These are phyloP conservation scores for Miamiensis avidus DNA, from an alignment of 169 alveolate genomes.

Conservation along the genomic window DNA sequence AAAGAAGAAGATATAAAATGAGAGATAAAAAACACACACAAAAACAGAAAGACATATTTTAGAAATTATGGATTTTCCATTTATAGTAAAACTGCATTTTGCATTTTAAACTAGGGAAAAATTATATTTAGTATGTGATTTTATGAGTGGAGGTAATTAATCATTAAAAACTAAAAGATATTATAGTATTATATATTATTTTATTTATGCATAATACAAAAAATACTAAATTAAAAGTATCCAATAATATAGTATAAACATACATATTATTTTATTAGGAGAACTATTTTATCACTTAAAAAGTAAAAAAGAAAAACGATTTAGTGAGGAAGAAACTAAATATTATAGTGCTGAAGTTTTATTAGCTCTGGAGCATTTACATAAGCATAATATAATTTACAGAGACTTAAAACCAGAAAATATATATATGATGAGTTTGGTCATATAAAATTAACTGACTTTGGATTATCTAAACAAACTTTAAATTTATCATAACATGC, in stretches of 20 bases:
- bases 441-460: constrained; percentile 76
- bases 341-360: constrained; percentile 68
- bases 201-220: too few species aligned
- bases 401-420: constrained; percentile 85
- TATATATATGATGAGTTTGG: constrained; percentile 63
- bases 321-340: constrained; percentile 68
- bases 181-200: too few species aligned
- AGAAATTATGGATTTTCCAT: constrained; percentile 62
- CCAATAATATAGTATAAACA: neutral
- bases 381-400: constrained; percentile 69
- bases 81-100: constrained; percentile 74
- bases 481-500: constrained; percentile 47
- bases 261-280: constrained; percentile 9
- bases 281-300: constrained; percentile 62
- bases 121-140: constrained; percentile 76
- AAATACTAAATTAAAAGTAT: too few species aligned
- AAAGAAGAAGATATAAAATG: constrained; percentile 39
- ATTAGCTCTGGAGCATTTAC: constrained; percentile 77
- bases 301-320: neutral
- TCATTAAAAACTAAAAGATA: too few species aligned
- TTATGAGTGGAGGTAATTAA: constrained; percentile 67
- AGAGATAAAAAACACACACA: constrained; percentile 39
- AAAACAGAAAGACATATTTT: constrained; percentile 77
- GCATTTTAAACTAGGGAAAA: constrained; percentile 79
- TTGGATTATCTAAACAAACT: constrained; percentile 58